Evolutionary conservation across 139 green algal species (phyloP).

Genomic region (Picochlorum sp.): DNA sequence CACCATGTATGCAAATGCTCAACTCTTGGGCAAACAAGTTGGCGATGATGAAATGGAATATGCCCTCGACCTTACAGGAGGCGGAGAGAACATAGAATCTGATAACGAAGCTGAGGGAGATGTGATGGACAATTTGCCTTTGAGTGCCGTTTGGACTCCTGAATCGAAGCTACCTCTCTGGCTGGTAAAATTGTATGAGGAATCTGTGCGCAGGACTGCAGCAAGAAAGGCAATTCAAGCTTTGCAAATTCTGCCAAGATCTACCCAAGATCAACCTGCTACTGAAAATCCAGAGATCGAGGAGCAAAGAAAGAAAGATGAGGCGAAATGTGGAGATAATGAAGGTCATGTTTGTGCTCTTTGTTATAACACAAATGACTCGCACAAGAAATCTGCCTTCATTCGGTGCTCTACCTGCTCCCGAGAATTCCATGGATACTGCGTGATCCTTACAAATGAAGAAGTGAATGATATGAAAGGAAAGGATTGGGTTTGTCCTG

Average conservation of each 20-base stretch:
- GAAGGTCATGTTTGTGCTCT: constrained; percentile 28
- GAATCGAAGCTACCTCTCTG: constrained; percentile 42
- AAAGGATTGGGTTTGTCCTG: constrained; percentile 24
- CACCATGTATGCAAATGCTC: constrained; percentile 2
- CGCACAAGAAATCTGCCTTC: constrained; percentile 21
- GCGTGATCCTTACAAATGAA: constrained; percentile 17
- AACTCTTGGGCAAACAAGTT: background rate
- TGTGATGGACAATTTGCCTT: no score
- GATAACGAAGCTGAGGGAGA: no score
- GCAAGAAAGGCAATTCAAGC: constrained; percentile 7
- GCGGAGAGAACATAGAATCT: no score
- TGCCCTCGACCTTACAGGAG: background rate
- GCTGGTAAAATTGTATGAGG: constrained; percentile 39
- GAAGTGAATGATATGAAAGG: constrained; percentile 12
- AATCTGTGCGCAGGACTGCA: constrained; percentile 28
- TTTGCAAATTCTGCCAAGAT: constrained; percentile 1
- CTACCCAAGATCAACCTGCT: background rate
- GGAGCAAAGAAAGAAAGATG: constrained; percentile 12
- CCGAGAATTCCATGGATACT: constrained; percentile 33
- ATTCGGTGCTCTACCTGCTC: constrained; percentile 42
- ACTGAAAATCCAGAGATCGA: constrained; percentile 14
- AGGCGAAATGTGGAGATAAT: constrained; percentile 24
- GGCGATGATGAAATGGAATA: background rate
- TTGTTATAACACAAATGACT: background rate
- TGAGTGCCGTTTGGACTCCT: constrained; percentile 26